Evolutionary conservation across 1,284 basidiomycete species (phyloP), one percentile per base, ranked within the genome.

Genomic region (Vanrija humicola): DNA sequence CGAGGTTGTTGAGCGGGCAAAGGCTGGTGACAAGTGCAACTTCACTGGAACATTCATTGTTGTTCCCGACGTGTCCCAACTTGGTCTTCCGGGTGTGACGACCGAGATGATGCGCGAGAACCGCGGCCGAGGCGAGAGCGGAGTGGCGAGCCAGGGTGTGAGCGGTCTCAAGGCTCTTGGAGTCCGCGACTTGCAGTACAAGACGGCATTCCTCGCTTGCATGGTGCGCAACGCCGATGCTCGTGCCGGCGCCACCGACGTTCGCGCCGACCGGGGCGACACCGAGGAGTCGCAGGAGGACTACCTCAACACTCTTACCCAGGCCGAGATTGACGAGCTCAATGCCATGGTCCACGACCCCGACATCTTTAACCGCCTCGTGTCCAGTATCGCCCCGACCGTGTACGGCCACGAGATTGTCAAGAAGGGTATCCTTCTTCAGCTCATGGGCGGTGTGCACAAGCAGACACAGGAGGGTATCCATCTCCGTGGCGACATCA

Each of bases 401-500:
- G 95, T 98, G 1, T 99, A 98, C 67, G 95, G 93, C 0, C 94
- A 97, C 73, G 94, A 98, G 70, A 94, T 97, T 52, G 93, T 97
- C 66, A 98, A 98, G 80, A 98, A 98, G 76, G 96, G 96, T 9
- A 82, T 99, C 39, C 79, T 98, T n/a, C 81, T 98, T 14, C 96
- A 98, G 73, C 83, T 99, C 43, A 92, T 99, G 90, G 95, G 96
- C n/a, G 96, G 96, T 44, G 95, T 98, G 12, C 95, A 98, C 79
- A 99, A 99, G 75, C 86, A 93, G 72, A 98, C 95, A 0, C 80
- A 82, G 0, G 96, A 98, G 75, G 96, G 96, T 45, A 98, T 98
- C 83, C 86, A 98, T 73, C 82, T 98, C 18, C 86, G 96, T 77
- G 96, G 96, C 3, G 96, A 99, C 70, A 88, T 98, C 76, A 98